These are phyloP conservation scores for Plantago elongata DNA, from an alignment of 257 asterid genomes.

Conservation along the genomic window DNA sequence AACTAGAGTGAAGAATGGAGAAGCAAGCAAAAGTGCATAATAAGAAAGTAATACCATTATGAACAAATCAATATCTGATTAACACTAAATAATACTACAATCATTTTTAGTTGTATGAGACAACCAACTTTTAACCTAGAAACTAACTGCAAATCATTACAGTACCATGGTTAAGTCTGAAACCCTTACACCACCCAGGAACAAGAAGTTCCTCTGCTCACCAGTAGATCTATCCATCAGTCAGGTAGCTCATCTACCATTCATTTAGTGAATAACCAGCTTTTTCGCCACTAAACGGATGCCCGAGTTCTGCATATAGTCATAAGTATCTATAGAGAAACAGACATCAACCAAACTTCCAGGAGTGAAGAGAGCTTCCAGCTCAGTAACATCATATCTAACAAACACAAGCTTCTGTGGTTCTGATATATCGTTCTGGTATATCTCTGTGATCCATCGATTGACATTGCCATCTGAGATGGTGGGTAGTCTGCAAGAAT, in stretches of 20 bases:
- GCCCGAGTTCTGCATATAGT: conserved; percentile 78
- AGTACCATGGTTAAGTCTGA: too few relatives aligned
- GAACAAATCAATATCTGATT: too few relatives aligned
- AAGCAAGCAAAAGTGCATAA: too few relatives aligned
- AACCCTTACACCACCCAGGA: too few relatives aligned
- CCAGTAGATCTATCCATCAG: neutral
- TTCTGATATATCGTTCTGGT: conserved; percentile 47
- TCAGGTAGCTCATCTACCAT: conserved; percentile 16
- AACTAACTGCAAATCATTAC: too few relatives aligned
- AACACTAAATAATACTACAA: too few relatives aligned
- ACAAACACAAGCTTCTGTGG: conserved; percentile 52
- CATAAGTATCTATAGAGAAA: conserved; percentile 68
- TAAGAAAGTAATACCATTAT: too few relatives aligned
- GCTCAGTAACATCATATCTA: conserved; percentile 46
- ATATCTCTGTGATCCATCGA: conserved; percentile 66
- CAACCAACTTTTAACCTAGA: too few relatives aligned
- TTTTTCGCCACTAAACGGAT: conserved; percentile 69
- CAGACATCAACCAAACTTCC: conserved; percentile 67
- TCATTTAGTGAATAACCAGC: conserved; percentile 45
- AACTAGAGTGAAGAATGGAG: too few relatives aligned
- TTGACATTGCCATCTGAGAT: conserved; percentile 42
- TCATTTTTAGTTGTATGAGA: too few relatives aligned
- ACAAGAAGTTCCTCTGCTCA: too few relatives aligned
- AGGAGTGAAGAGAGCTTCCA: conserved; percentile 45
- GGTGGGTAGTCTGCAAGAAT: conserved; percentile 52